Evolutionary conservation across 768 basidiomycete species (phyloP), one percentile per base, ranked within the genome.

Genomic region (Lyophyllum decastes): DNA sequence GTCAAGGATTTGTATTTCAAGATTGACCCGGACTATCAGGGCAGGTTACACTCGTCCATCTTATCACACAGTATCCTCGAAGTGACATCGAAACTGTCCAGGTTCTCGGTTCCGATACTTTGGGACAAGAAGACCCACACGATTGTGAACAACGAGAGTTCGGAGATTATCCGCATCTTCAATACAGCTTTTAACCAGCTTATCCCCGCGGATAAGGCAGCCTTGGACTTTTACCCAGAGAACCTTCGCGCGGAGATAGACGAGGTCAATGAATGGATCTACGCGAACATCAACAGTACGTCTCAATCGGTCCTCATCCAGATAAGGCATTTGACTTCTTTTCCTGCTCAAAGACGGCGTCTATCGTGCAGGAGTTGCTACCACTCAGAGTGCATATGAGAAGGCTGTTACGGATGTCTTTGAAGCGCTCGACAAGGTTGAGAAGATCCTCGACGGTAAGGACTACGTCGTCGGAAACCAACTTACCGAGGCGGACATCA

Each of bases 91-190:
- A 16, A 4, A 24, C 21, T 21, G 19, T 38, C 5, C 46, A 85
- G 89, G 30, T 92, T 92, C 78, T 92, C 92, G 1, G 92, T 94
- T 5, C 95, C 94, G 5, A 74, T 93, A 41, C 78, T 98, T 8
- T 98, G 93, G 92, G 96, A 98, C 74, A 95, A 87, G 77, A 91
- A 95, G 71, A 74, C 69, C 43, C 74, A 87, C 48, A 89, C 90
- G 35, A 89, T 98, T 64, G 96, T 98, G 57, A 98, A 94, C 78
- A 98, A 98, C 70, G 96, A 98, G 69, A 89, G 87, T 61, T 86
- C 90, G 0, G 96, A 98, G 75, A 95, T 98, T 68, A 94, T 98
- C 66, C 87, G 96, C 54, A 92, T 95, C 12, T 83, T 98, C 75
- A 96, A 98, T 74, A 79, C 81, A 12, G 87, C 82, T 2, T 95